phyloP scores from a whole-genome alignment of 306 rosid genomes.

The Acmispon strigosus region DNA sequence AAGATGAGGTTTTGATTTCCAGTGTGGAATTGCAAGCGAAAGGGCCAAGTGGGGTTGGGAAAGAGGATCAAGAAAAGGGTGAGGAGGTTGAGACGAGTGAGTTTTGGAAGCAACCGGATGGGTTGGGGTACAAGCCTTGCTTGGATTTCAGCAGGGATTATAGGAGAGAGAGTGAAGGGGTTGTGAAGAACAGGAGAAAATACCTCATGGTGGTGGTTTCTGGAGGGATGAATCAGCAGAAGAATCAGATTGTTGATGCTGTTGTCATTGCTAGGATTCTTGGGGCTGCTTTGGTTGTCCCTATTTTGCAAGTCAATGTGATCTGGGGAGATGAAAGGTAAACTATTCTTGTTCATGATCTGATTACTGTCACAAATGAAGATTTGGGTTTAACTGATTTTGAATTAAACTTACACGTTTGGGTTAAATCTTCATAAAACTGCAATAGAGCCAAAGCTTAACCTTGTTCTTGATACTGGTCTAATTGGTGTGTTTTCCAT shows the following conservation, averaged over 20 bases:
- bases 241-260: conserved; percentile 98
- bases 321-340: conserved; percentile 99
- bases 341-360: background rate
- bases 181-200: conserved; percentile 51
- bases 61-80: background rate
- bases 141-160: conserved; percentile 61
- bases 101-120: conserved; percentile 92
- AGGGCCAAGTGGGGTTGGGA: conserved; percentile 11
- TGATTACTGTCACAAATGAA: background rate
- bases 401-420: background rate
- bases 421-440: background rate
- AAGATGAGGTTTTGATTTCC: conserved; percentile 10
- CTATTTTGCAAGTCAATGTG: conserved; percentile 88
- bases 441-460: too few relatives aligned
- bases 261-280: conserved; percentile 95
- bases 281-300: conserved; percentile 90
- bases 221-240: conserved; percentile 95
- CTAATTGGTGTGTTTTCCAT: background rate
- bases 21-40: conserved; percentile 27
- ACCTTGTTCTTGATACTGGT: too few relatives aligned
- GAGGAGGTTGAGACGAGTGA: conserved; percentile 19
- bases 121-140: conserved; percentile 76
- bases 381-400: background rate
- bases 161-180: conserved; percentile 40
- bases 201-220: conserved; percentile 89